phyloP scores from a whole-genome alignment of 2,329 filamentous ascomycete genomes.

The Microthyrium microscopicum region DNA sequence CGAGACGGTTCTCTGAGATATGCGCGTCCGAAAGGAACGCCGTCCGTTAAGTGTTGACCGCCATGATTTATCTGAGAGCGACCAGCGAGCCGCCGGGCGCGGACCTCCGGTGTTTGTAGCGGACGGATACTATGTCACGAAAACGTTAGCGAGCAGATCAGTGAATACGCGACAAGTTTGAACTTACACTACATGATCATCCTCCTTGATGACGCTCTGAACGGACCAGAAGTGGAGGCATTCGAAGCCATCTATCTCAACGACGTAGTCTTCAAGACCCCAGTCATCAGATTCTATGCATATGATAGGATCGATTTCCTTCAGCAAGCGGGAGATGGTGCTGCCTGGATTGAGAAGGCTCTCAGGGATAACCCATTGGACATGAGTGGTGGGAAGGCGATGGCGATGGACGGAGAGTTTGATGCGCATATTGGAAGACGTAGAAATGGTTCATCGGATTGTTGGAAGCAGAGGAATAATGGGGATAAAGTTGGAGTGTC shows the following conservation, averaged over 20 bases:
- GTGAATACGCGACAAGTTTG: neutral
- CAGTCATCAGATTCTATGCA: constrained; percentile 68
- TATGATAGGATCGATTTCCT: constrained; percentile 54
- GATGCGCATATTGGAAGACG: constrained; percentile 18
- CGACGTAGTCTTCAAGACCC: constrained; percentile 79
- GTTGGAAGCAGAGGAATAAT: no score
- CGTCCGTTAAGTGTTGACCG: constrained; percentile 71
- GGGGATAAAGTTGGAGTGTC: no score
- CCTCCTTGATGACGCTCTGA: constrained; percentile 54
- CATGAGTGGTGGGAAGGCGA: constrained; percentile 20
- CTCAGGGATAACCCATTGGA: constrained; percentile 20
- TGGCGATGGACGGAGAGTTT: constrained; percentile 21
- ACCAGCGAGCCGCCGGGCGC: constrained; percentile 55
- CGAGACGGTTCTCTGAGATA: constrained; percentile 44
- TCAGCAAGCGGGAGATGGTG: constrained; percentile 55
- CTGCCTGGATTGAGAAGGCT: constrained; percentile 17
- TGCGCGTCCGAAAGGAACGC: constrained; percentile 65
- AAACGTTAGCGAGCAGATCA: neutral
- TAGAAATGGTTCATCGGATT: no score
- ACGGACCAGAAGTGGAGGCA: constrained; percentile 73
- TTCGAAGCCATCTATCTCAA: constrained; percentile 66
- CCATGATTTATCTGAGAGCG: constrained; percentile 65
- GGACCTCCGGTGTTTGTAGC: constrained; percentile 57
- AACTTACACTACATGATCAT: constrained; percentile 65
- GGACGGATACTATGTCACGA: constrained; percentile 49